These are phyloP conservation scores for Trichothecium roseum DNA, from an alignment of 2,329 filamentous ascomycete species.

Conservation along the genomic window DNA sequence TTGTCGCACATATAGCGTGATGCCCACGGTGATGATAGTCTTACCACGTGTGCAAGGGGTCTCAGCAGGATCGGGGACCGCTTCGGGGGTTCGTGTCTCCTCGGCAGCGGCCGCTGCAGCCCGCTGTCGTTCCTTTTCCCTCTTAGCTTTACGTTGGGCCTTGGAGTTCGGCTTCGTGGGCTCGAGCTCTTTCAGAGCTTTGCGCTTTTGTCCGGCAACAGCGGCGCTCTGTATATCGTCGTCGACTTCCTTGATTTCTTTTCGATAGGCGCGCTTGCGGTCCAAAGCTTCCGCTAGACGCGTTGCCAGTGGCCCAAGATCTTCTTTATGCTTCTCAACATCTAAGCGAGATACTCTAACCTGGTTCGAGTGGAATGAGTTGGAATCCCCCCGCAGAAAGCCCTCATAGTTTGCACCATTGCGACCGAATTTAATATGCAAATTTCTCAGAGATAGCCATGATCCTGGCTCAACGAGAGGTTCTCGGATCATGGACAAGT, in stretches of 20 bases:
- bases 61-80: no score
- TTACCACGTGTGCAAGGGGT: no score
- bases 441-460: constrained; percentile 59
- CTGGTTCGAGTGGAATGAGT: constrained; percentile 17
- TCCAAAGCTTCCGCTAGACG: constrained; percentile 46
- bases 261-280: constrained; percentile 43
- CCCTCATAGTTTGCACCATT: constrained; percentile 56
- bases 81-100: no score
- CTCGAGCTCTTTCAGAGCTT: constrained; percentile 16
- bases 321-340: constrained; percentile 9
- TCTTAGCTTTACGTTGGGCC: constrained; percentile 2
- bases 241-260: constrained; percentile 24
- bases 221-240: constrained; percentile 6
- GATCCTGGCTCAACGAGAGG: constrained; percentile 42
- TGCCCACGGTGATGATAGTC: no score
- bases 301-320: constrained; percentile 31
- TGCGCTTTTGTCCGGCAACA: constrained; percentile 25
- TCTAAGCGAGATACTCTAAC: constrained; percentile 49
- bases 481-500: constrained; percentile 47
- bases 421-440: constrained; percentile 53
- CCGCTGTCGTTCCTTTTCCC: no score
- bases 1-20: no score
- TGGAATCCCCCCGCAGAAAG: constrained; percentile 50
- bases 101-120: no score
- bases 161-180: constrained; percentile 15